phyloP scores from a whole-genome alignment of 2,329 filamentous ascomycete species.

The Akanthomyces uredinophilus region DNA sequence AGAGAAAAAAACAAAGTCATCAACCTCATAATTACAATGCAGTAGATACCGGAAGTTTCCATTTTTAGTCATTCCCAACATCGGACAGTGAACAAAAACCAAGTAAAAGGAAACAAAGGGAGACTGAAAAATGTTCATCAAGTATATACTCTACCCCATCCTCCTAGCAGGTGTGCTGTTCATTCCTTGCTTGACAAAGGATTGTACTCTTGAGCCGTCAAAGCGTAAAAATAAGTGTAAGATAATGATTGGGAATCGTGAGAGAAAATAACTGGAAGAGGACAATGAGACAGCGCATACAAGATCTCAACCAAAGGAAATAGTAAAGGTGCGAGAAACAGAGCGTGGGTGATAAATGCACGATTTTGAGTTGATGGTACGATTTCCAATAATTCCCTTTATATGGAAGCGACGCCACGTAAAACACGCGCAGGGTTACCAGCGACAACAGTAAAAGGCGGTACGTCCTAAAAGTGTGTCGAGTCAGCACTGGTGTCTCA shows the following conservation, averaged over 20 bases:
- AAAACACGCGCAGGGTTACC: conserved; percentile 63
- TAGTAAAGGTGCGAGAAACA: background rate
- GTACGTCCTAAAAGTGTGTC: conserved; percentile 47
- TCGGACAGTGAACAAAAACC: background rate
- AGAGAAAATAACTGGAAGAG: background rate
- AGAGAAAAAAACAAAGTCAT: background rate
- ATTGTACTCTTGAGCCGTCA: background rate
- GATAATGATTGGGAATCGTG: background rate
- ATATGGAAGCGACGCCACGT: conserved; percentile 33
- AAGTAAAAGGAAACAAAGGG: background rate
- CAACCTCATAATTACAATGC: conserved; percentile 7
- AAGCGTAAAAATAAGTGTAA: background rate
- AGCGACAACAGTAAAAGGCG: conserved; percentile 62
- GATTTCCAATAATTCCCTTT: background rate
- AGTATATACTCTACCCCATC: background rate
- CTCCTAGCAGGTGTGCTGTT: conserved; percentile 1
- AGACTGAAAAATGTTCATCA: background rate
- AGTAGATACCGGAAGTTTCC: background rate
- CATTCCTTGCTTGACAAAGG: background rate
- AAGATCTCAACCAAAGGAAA: background rate
- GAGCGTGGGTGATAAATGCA: background rate
- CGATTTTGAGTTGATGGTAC: background rate
- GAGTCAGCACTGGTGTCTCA: conserved; percentile 15
- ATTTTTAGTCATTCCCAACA: background rate
- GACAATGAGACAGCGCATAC: background rate